Evolutionary conservation across 2,329 filamentous ascomycete species (phyloP), one percentile per base, ranked within the genome.

Genomic region (Sclerotinia sclerotiorum): DNA sequence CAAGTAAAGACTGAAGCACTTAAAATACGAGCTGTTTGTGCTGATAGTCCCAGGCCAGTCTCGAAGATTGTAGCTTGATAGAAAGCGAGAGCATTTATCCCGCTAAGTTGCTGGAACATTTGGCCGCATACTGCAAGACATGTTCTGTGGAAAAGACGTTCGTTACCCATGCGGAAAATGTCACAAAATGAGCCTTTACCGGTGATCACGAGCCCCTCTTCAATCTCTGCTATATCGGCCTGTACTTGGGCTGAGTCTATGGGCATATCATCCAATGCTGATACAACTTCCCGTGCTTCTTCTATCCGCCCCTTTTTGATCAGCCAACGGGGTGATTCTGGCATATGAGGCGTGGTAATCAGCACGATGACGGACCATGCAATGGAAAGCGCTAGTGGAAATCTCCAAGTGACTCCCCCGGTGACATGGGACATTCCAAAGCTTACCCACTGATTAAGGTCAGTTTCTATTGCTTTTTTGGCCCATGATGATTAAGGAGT

Each of bases 171-270:
- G 10, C 81, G 82, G 70, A 85, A 81, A 3, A 85, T 78, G 11
- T 82, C 81, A 32, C 77, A 79, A 76, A 80, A 79, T 3, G 74
- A 73, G 24, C 70, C 65, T 15, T 69, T 56, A 13, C 70, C 71
- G 35, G 71, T 80, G 75, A 93, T 90, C n/a, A 87, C 79, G n/a
- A 91, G 88, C 0, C 90, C 87, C 65, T 88, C 85, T 73, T 86
- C 85, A 72, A 84, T 84, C 51, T 80, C 79, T 4, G 74, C 65
- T 65, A 82, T 80, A 75, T 90, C 85, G 46, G 84, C 79, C 51
- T 84, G 79, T n/a, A 88, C 84, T 64, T 85, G 80, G 24, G 81
- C 81, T 69, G 85, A 81, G 29, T 88, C 81, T 8, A 81, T 70
- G 5, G 81, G 74, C 4, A 72, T 70, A 65, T 82, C 79, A 5